Base-by-base conservation (phyloP, 2,329 filamentous ascomycete species). In the Colletotrichum theobromicola region DNA sequence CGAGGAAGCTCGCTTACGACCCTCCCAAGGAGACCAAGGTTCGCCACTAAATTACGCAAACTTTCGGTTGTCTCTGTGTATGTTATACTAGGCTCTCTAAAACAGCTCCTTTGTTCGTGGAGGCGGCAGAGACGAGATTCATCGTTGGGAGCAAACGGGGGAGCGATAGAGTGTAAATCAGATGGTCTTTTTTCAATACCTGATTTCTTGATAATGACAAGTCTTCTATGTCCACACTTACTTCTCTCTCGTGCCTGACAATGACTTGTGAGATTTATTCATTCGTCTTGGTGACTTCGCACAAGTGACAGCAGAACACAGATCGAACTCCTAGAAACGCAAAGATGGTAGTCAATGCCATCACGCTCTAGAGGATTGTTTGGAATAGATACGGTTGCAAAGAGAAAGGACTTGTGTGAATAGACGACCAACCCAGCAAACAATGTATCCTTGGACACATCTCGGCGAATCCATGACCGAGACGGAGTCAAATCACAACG, bases 1-100 rank as follows among this genome's bases (percentile, higher is more conserved):
- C 95, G 81, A 93, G 97, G 83, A 98, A 98, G 93, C 88, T 98
- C 80, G 90, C 92, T 80, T 98, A 98, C 88, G 94, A 93, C 84
- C 94, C 95, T 77, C 95, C 95, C 70, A 88, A 89, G 83, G 86
- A 85, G 76, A 83, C 82, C 81, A 81, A 80, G 67, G 81, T 85
- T 79, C 89, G 89, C 82, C 84, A 83, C 80, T 90, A 87, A 86
- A 80, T 34, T 35, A 76, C 73, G 79, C 78, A 77, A 65, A 67
- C 60, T 75, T 75, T 70, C 55, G 76, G 75, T 78, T 75, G 74
- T 76, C 67, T 77, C 76, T 75, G 70, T 77, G 69, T 76, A 82
- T 82, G 80, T 86, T 77, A 74, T 76, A 75, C 74, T 77, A 77
- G 74, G 76, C 76, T 77, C 82, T 77, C 77, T 84, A 83, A 82